A percentile compares a stretch with the other conserved stretches of the same genome.
These are phyloP conservation scores for Apiospora arundinis DNA, from an alignment of 2,329 filamentous ascomycete species.

Conservation along the genomic window DNA sequence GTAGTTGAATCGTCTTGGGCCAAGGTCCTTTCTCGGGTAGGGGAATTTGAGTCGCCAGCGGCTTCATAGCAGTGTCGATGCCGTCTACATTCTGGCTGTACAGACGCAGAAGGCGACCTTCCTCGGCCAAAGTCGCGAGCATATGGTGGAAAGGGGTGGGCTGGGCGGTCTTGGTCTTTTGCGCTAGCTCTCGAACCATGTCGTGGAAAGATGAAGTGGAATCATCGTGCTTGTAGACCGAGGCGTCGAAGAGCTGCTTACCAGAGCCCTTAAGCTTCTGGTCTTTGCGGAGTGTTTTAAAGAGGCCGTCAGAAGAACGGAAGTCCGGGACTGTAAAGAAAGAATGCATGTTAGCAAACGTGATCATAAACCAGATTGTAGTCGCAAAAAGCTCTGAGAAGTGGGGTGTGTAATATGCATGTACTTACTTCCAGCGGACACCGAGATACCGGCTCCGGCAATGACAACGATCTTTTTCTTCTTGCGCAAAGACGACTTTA, in stretches of 20 bases:
- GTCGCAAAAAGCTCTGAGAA: slow-evolving; percentile 29
- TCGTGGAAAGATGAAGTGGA: slow-evolving; percentile 92
- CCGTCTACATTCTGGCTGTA: slow-evolving; percentile 98
- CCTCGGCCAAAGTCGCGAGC: slow-evolving; percentile 85
- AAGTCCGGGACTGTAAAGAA: slow-evolving; percentile 81
- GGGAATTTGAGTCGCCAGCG: slow-evolving; percentile 81
- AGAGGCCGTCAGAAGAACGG: slow-evolving; percentile 87
- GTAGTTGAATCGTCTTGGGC: slow-evolving; percentile 91
- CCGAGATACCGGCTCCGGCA: slow-evolving; percentile 95
- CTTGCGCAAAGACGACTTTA: slow-evolving; percentile 78
- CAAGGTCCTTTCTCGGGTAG: slow-evolving; percentile 85
- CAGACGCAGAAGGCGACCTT: slow-evolving; percentile 85
- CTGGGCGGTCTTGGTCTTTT: slow-evolving; percentile 75
- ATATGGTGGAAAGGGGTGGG: slow-evolving; percentile 94
- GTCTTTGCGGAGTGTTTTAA: slow-evolving; percentile 82
- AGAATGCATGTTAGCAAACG: slow-evolving; percentile 31
- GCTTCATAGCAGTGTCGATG: slow-evolving; percentile 83
- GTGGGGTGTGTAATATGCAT: slow-evolving; percentile 27
- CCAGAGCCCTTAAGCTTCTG: slow-evolving; percentile 93
- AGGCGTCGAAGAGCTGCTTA: slow-evolving; percentile 95
- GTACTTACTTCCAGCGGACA: slow-evolving; percentile 77
- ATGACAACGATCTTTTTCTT: slow-evolving; percentile 98
- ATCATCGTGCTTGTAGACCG: slow-evolving; percentile 90
- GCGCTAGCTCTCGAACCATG: slow-evolving; percentile 90
- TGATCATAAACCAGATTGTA: not conserved